phyloP scores from a whole-genome alignment of 139 green algal genomes.

The Coccomyxa sp. region DNA sequence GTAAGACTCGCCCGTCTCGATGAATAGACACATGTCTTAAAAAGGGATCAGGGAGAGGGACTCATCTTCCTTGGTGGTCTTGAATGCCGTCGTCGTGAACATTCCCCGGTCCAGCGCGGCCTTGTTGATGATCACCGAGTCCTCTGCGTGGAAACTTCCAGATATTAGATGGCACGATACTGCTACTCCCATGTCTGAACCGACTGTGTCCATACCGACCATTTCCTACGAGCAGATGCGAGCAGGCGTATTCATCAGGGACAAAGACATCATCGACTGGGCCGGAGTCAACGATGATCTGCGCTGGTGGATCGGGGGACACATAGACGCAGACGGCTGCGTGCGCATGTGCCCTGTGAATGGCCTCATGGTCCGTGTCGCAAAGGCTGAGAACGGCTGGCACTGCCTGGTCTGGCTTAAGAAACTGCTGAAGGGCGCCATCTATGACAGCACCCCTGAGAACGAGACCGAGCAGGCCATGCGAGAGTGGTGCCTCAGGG shows the following conservation, averaged over 20 bases:
- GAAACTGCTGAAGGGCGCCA: background rate
- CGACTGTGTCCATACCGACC: too few species aligned
- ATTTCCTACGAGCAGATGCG: background rate
- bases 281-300: background rate
- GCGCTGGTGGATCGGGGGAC: background rate
- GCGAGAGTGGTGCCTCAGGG: background rate
- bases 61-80: background rate
- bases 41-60: too few species aligned
- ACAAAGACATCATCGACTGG: background rate
- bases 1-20: too few species aligned
- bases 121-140: slow-evolving; percentile 1
- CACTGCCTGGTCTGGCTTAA: background rate
- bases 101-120: background rate
- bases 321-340: background rate
- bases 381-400: background rate
- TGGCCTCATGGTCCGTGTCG: background rate
- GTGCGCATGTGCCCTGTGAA: background rate
- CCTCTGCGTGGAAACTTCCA: background rate
- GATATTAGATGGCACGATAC: background rate
- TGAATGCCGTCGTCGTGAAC: background rate
- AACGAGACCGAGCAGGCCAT: background rate
- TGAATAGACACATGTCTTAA: too few species aligned
- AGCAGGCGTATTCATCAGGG: background rate
- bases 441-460: background rate
- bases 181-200: too few species aligned